These are phyloP conservation scores for Exophiala viscosa DNA, from an alignment of 2,329 filamentous ascomycete genomes.

Conservation along the genomic window DNA sequence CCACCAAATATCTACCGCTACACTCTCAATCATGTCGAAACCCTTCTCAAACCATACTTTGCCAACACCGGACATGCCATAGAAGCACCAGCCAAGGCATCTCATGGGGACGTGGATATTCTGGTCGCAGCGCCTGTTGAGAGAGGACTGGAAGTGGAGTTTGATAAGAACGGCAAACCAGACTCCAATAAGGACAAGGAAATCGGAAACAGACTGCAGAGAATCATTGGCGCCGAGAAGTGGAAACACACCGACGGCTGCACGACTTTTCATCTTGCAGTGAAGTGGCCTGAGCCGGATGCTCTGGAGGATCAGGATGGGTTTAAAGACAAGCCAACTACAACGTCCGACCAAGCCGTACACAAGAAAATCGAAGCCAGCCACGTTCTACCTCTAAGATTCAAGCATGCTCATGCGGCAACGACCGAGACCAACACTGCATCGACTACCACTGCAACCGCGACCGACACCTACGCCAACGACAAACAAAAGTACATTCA, in stretches of 20 bases:
- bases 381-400: background rate
- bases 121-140: constrained; percentile 53
- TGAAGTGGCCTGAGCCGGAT: constrained; percentile 22
- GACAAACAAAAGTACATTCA: constrained; percentile 53
- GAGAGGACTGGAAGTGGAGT: background rate
- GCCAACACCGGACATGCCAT: constrained; percentile 56
- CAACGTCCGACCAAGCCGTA: background rate
- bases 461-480: constrained; percentile 49
- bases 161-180: background rate
- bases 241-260: constrained; percentile 20
- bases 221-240: constrained; percentile 14
- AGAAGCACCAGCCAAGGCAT: constrained; percentile 65
- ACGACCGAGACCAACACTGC: constrained; percentile 11
- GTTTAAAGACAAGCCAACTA: background rate
- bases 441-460: constrained; percentile 45
- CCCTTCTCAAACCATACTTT: constrained; percentile 52
- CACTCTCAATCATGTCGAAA: constrained; percentile 43
- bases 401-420: background rate
- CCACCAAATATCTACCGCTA: constrained; percentile 52
- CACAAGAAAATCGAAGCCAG: background rate
- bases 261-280: constrained; percentile 34
- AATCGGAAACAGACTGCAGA: constrained; percentile 14
- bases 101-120: constrained; percentile 72
- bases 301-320: background rate
- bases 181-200: constrained; percentile 17